These are phyloP conservation scores for Amanita pallidorosea DNA, from an alignment of 768 basidiomycete species.

Conservation along the genomic window DNA sequence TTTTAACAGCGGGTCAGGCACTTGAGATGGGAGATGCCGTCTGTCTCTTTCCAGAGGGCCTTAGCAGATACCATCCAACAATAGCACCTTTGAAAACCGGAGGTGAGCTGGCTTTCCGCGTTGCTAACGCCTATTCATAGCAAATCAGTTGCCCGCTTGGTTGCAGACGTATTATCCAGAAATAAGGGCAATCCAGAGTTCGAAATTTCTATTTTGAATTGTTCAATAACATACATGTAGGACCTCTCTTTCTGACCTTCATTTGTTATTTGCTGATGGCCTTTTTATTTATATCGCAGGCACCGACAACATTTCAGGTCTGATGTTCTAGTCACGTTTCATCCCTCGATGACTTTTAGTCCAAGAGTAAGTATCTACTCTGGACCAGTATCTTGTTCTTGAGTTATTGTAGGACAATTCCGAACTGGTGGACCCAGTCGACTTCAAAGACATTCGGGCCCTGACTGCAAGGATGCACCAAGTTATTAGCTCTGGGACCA, in stretches of 20 bases:
- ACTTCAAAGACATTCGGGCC: constrained; percentile 47
- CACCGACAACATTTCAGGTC: constrained; percentile 83
- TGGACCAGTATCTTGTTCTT: background rate
- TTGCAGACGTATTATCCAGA: constrained; percentile 66
- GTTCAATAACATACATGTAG: constrained; percentile 78
- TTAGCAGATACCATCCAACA: constrained; percentile 77
- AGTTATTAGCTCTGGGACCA: constrained; percentile 64
- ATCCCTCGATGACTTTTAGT: constrained; percentile 54
- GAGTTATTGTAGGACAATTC: constrained; percentile 43
- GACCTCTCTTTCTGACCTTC: constrained; percentile 7
- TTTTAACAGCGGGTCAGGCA: constrained; percentile 33
- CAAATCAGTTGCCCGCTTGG: constrained; percentile 62
- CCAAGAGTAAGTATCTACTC: constrained; percentile 36
- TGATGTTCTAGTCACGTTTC: constrained; percentile 79
- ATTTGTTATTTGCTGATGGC: constrained; percentile 5
- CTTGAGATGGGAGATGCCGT: constrained; percentile 69
- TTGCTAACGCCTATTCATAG: background rate
- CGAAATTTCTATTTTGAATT: constrained; percentile 62
- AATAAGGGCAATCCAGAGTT: constrained; percentile 61
- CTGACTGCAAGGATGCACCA: constrained; percentile 54
- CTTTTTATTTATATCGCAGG: constrained; percentile 24
- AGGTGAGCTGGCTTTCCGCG: constrained; percentile 29
- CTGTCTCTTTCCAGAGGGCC: constrained; percentile 81
- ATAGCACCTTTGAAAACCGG: constrained; percentile 85
- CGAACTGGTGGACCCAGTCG: constrained; percentile 57